Evolutionary conservation across 208 protist species (phyloP).

Genomic region (Trypanosoma theileri): DNA sequence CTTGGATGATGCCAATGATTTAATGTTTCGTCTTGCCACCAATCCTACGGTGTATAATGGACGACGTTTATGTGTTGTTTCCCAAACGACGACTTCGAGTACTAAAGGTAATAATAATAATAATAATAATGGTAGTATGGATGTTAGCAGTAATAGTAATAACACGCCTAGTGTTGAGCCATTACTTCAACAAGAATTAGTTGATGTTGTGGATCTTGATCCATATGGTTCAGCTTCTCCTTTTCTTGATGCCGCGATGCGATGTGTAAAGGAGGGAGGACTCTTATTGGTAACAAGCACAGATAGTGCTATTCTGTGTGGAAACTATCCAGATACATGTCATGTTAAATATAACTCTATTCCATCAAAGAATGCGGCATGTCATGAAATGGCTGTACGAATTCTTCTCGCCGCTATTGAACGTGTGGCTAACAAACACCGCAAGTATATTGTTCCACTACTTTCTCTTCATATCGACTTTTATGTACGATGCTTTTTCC

Average conservation of each 20-base stretch:
- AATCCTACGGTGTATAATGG: slow-evolving; percentile 51
- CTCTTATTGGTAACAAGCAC: slow-evolving; percentile 98
- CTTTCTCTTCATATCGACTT: slow-evolving; percentile 98
- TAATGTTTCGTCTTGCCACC: slow-evolving; percentile 86
- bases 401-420: slow-evolving; percentile 95
- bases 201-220: slow-evolving; percentile 99
- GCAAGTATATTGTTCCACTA: slow-evolving; percentile 96
- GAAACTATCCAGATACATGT: slow-evolving; percentile 96
- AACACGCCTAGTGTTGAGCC: slow-evolving; percentile 14
- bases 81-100: not conserved
- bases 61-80: slow-evolving; percentile 44
- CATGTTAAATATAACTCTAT: slow-evolving; percentile 97
- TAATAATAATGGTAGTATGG: not conserved
- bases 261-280: slow-evolving; percentile 95
- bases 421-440: slow-evolving; percentile 91
- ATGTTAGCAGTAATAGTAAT: not conserved
- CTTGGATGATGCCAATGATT: slow-evolving; percentile 90
- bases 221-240: slow-evolving; percentile 98
- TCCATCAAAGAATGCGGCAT: slow-evolving; percentile 86
- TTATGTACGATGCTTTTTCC: slow-evolving; percentile 99
- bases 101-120: not conserved
- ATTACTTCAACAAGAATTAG: slow-evolving; percentile 88
- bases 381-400: slow-evolving; percentile 96
- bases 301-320: slow-evolving; percentile 97
- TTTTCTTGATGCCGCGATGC: slow-evolving; percentile 97